Base-by-base conservation (phyloP, 2,329 filamentous ascomycete species). In the Leptographium radiaticola region DNA sequence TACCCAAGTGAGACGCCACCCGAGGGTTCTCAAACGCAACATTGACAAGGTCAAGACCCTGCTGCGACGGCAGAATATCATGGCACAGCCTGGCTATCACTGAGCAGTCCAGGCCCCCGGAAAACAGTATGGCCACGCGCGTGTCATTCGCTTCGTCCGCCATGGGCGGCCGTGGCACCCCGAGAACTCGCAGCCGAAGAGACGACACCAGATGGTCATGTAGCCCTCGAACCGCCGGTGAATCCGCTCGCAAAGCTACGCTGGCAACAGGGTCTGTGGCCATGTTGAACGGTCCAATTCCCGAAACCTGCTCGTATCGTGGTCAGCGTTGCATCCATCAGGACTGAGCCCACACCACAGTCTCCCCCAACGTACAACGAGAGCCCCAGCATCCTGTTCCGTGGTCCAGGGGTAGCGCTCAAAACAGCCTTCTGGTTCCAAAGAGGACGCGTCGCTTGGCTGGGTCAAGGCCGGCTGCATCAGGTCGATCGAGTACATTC, bases 21-120 rank as follows among this genome's bases (percentile, higher is more conserved):
- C 87, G 79, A 0, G 90, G 91, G 59, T 98, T 98, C 67, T 98
- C 88, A 63, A 98, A 98, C 0, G 91, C 93, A 47, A 98, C 91
- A 60, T 98, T 98, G 58, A 98, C 76, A 10, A 98, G 74, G 64
- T 97, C 93, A 57, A 98, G 83, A 1, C 77, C 72, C 62, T 94
- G 83, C 5, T 75, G 68, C 0, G 64, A 15, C 0, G 87, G 86
- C 2, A 97, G 65, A 2, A 94, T 68, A 13, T 95, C 85, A 64
- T 95, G 87, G 12, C 79, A 75, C 30, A 97, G 69, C 45, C 89
- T 80, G 25, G 91, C 91, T 49, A 98, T 74, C 0, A 96, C 74
- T 0, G 90, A 91, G 65, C 93, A 97, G 66, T 98, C 93, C 8
- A 98, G 76, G 0, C 93, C 93, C 2, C 93, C 93, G 0, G 93